A percentile compares a stretch with the other conserved stretches of the same genome.
Conservation (phyloP, 768 basidiomycete species). For the Glaciozyma antarctica region DNA sequence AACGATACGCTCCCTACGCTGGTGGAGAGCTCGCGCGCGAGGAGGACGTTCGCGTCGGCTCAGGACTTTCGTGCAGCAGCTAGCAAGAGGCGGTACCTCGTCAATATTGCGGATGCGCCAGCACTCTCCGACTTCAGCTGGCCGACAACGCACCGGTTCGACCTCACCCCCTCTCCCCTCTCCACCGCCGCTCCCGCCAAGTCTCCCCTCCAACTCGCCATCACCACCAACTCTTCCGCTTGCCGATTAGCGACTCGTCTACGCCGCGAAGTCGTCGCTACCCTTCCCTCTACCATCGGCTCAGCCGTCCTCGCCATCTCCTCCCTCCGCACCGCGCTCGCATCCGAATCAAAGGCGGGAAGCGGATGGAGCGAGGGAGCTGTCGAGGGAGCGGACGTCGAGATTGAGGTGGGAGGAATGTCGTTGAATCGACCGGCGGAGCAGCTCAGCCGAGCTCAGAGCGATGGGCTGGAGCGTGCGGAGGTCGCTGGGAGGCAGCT, state of each 20-base stretch:
- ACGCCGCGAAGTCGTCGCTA: constrained; percentile 68
- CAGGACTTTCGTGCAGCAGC: constrained; percentile 52
- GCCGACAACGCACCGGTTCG: constrained; percentile 72
- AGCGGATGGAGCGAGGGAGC: constrained; percentile 19
- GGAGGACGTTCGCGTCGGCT: constrained; percentile 47
- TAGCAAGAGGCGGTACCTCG: constrained; percentile 52
- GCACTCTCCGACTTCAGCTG: constrained; percentile 82
- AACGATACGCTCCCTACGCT: constrained; percentile 62
- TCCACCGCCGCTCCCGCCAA: constrained; percentile 37
- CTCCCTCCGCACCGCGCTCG: constrained; percentile 54
- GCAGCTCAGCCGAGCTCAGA: constrained; percentile 37
- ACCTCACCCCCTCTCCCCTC: constrained; percentile 39
- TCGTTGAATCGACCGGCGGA: constrained; percentile 43
- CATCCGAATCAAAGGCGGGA: constrained; percentile 39
- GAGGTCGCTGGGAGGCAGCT: background rate
- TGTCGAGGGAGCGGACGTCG: constrained; percentile 45
- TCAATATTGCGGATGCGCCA: constrained; percentile 82
- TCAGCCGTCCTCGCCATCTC: constrained; percentile 66
- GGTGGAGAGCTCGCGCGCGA: constrained; percentile 28
- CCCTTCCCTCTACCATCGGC: constrained; percentile 63
- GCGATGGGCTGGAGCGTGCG: constrained; percentile 20
- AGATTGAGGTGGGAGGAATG: constrained; percentile 30
- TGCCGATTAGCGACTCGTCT: constrained; percentile 74
- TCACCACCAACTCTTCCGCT: constrained; percentile 85
- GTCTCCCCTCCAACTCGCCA: constrained; percentile 51